Evolutionary conservation across 1,284 basidiomycete genomes (phyloP).

Genomic region (Irpex sp.): DNA sequence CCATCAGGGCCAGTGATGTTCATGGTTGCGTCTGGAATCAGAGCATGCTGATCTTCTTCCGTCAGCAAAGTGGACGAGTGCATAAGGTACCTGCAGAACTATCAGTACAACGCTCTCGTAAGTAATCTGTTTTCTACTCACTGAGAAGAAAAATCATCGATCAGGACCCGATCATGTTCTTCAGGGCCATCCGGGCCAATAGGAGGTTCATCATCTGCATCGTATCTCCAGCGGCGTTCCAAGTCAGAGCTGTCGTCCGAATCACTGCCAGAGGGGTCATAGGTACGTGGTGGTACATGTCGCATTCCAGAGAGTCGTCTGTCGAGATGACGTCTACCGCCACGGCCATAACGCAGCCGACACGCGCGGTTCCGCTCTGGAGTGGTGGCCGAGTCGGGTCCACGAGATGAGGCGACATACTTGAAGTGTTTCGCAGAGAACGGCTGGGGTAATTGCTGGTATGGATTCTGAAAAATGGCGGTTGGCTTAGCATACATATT

Average conservation of each 20-base stretch:
- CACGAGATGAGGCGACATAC: conserved; percentile 38
- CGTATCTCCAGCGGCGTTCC: conserved; percentile 67
- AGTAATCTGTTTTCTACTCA: conserved; percentile 28
- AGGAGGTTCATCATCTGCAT: conserved; percentile 57
- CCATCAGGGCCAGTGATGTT: conserved; percentile 35
- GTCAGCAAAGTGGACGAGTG: conserved; percentile 52
- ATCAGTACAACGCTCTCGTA: background rate
- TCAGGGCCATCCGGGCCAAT: conserved; percentile 59
- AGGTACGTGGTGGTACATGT: conserved; percentile 7
- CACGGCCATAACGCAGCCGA: conserved; percentile 77
- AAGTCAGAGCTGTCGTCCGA: conserved; percentile 32
- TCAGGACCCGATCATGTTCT: conserved; percentile 61
- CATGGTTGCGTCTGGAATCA: conserved; percentile 44
- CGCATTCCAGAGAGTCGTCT: conserved; percentile 39
- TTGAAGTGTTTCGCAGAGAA: conserved; percentile 63
- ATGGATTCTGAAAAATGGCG: conserved; percentile 45
- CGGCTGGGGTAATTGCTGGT: conserved; percentile 48
- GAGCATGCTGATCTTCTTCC: conserved; percentile 39
- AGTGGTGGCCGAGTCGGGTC: conserved; percentile 30
- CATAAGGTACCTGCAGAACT: conserved; percentile 45
- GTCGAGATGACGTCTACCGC: conserved; percentile 79
- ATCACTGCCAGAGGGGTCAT: conserved; percentile 22
- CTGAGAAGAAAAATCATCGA: conserved; percentile 69
- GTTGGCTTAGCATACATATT: conserved; percentile 1
- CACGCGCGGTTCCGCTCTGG: conserved; percentile 47